A percentile compares a stretch with the other conserved stretches of the same genome.
These are phyloP conservation scores for Schwanniomyces occidentalis DNA, from an alignment of 805 yeast species.

Conservation along the genomic window DNA sequence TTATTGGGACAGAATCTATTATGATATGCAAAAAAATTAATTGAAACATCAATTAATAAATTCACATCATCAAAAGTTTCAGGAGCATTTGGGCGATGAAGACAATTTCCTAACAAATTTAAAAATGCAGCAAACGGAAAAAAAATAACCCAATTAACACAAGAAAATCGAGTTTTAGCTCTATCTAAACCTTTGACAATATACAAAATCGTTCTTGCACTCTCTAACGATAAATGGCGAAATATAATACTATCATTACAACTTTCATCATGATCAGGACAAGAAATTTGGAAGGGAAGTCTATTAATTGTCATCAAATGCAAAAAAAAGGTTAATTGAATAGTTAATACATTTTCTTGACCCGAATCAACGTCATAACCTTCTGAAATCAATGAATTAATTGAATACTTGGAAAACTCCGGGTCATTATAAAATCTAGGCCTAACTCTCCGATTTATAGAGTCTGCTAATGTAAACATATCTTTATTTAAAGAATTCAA, in stretches of 20 bases:
- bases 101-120: constrained; percentile 26
- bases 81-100: constrained; percentile 29
- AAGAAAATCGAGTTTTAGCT: constrained; percentile 19
- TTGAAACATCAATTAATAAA: constrained; percentile 24
- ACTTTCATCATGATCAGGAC: constrained; percentile 16
- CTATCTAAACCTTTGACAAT: constrained; percentile 22
- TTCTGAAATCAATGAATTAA: not conserved
- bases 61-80: constrained; percentile 30
- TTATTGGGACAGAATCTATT: constrained; percentile 1
- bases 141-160: constrained; percentile 31
- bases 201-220: constrained; percentile 38
- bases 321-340: constrained; percentile 32
- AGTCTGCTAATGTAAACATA: constrained; percentile 24
- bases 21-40: constrained; percentile 14
- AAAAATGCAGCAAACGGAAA: constrained; percentile 35
- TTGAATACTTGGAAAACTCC: constrained; percentile 16
- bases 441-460: constrained; percentile 16
- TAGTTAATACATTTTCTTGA: constrained; percentile 18
- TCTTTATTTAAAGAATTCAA: constrained; percentile 28
- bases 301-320: constrained; percentile 40
- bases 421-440: constrained; percentile 38
- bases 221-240: constrained; percentile 30
- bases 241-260: constrained; percentile 19
- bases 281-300: constrained; percentile 24
- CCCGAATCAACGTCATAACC: constrained; percentile 1